These are phyloP conservation scores for Wakefieldia striispora DNA, from an alignment of 768 basidiomycete genomes.

Conservation along the genomic window DNA sequence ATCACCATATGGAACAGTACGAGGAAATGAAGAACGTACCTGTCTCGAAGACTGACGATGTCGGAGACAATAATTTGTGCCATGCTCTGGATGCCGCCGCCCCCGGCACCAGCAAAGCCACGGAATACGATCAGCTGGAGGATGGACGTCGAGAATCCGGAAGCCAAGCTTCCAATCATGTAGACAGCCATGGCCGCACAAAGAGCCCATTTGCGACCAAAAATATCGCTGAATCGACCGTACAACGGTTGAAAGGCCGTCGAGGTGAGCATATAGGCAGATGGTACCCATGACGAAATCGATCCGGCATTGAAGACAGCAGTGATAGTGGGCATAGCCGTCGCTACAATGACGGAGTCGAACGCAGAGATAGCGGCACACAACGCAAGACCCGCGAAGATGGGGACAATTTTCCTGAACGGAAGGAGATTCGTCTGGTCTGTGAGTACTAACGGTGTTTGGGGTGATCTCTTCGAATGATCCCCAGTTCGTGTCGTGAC, in stretches of 20 bases:
- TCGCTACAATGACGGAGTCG: conserved; percentile 73
- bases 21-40: conserved; percentile 34
- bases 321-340: conserved; percentile 71
- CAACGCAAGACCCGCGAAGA: conserved; percentile 58
- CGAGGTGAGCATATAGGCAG: conserved; percentile 66
- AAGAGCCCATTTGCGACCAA: conserved; percentile 61
- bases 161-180: conserved; percentile 60
- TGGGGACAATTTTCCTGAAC: conserved; percentile 56
- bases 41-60: conserved; percentile 65
- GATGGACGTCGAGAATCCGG: conserved; percentile 66
- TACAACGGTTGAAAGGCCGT: conserved; percentile 41
- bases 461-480: background rate
- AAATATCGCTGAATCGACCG: conserved; percentile 65
- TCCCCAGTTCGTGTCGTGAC: conserved; percentile 1
- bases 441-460: conserved; percentile 37
- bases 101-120: conserved; percentile 67
- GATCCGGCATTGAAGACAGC: conserved; percentile 53
- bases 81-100: conserved; percentile 69
- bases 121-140: conserved; percentile 68
- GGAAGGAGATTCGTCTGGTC: conserved; percentile 80
- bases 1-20: background rate
- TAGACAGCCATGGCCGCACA: conserved; percentile 59
- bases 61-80: conserved; percentile 72
- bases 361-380: conserved; percentile 62
- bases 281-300: conserved; percentile 63